Conservation (phyloP, 2,329 filamentous ascomycete species). For the Zelopaecilomyces penicillatus region DNA sequence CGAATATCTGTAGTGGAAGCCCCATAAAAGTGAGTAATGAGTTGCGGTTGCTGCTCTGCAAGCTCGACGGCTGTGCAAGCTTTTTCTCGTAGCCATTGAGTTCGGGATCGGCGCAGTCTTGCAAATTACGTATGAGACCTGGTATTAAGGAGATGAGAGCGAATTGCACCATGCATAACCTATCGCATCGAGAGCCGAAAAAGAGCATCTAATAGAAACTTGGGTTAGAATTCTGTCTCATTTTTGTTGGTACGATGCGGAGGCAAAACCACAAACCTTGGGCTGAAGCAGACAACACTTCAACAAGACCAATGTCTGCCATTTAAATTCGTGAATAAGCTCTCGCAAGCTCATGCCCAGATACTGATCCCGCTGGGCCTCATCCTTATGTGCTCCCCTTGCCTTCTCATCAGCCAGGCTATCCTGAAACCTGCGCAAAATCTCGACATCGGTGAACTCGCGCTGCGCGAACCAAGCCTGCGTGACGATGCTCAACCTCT, state of each 20-base stretch:
- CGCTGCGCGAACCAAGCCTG: conserved; percentile 93
- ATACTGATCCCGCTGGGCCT: conserved; percentile 75
- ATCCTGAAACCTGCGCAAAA: conserved; percentile 83
- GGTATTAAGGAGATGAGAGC: conserved; percentile 92
- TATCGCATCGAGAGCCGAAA: conserved; percentile 93
- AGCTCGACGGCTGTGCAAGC: conserved; percentile 67
- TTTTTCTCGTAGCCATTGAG: conserved; percentile 74
- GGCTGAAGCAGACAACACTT: conserved; percentile 91
- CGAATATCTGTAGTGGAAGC: conserved; percentile 87
- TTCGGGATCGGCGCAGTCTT: conserved; percentile 92
- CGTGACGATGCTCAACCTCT: conserved; percentile 83
- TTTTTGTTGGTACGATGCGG: neutral
- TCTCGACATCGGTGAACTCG: conserved; percentile 87
- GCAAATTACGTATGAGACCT: conserved; percentile 79
- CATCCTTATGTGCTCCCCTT: conserved; percentile 49
- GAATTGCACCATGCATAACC: conserved; percentile 97
- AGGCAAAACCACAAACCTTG: conserved; percentile 54
- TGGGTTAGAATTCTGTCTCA: neutral
- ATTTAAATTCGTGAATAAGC: conserved; percentile 87
- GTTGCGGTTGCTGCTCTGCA: conserved; percentile 83
- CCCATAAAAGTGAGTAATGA: conserved; percentile 93
- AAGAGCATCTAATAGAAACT: conserved; percentile 73
- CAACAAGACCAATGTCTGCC: conserved; percentile 86
- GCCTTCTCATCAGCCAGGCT: conserved; percentile 64
- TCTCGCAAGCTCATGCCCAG: conserved; percentile 83